Evolutionary conservation across 805 yeast genomes (phyloP), one percentile per base, ranked within the genome.

Genomic region (Deakozyma indianensis): DNA sequence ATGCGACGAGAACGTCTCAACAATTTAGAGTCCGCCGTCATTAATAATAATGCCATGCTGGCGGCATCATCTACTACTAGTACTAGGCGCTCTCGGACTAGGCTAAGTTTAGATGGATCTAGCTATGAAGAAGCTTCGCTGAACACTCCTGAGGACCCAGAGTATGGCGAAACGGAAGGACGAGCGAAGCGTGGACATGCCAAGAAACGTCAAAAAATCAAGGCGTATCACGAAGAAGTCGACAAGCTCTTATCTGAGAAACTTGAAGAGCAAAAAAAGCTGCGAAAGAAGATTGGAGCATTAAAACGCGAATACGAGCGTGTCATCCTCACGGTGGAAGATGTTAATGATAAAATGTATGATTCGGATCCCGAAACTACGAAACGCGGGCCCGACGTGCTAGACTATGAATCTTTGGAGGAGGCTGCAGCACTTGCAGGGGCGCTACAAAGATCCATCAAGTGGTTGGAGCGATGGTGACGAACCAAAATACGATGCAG

Each of bases 1-100:
- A 64, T 71, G 66, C 56, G 58, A 4, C 57, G 61, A 11, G 65
- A 63, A 42, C 58, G 75, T 16, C 50, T 53, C 4, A 55, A 54
- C 24, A 68, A 67, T 45, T 50, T 71, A 15, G 62, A 59, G 23
- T 11, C 38, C 7, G 38, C 38, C 18, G 7, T 32, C 18, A 9
- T n/a, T 20, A 32, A 7, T 20, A 32, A n/a, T 20, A 32, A 7
- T 9, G 38, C 38, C 11, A 32, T 32, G 38, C 38, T 32, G 16
- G 38, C 38, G 16, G 14, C 7, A 14, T 7, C 28, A 25, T 9
- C 7, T 25, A 9, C 11, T 11, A 25, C 28, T 25, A 14, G 7
- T 7, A 20, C 20, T 5, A 32, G 18, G 18, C 38, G 38, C 4
- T 14, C 18, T 5, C 38, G 38, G 4, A 9, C 11, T 7, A 11